Evolutionary conservation across 23 red algal genomes (phyloP).

Genomic region (Chondrus crispus): DNA sequence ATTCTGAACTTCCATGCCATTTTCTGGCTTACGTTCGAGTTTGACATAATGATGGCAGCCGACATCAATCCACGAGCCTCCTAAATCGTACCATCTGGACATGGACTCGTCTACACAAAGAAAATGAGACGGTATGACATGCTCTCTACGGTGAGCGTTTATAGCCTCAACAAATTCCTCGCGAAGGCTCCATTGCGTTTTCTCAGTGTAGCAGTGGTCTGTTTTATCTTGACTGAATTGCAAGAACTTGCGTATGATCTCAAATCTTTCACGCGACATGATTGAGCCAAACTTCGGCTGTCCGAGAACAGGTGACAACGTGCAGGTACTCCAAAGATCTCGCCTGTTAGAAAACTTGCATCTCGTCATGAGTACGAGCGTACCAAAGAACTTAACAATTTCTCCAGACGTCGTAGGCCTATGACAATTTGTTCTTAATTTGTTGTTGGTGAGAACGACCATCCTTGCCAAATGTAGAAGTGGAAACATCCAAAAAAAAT

Average conservation of each 20-base stretch:
- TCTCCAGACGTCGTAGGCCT: neutral
- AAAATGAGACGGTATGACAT: neutral
- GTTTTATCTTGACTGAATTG: neutral
- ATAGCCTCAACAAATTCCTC: slow-evolving; percentile 15
- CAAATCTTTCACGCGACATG: neutral
- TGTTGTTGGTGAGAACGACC: neutral
- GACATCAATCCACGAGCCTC: neutral
- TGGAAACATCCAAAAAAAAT: neutral
- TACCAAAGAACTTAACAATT: neutral
- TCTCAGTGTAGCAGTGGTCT: neutral
- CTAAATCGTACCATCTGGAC: slow-evolving; percentile 3
- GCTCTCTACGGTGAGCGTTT: neutral
- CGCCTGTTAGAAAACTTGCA: neutral
- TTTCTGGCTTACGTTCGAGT: neutral
- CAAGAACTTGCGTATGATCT: neutral
- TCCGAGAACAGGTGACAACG: neutral
- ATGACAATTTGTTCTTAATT: neutral
- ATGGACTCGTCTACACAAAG: slow-evolving; percentile 18
- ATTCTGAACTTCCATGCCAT: slow-evolving; percentile 11
- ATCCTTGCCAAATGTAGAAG: neutral
- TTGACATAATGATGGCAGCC: neutral
- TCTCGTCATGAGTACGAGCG: neutral
- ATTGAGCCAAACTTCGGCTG: neutral
- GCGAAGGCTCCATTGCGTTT: neutral
- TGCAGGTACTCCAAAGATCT: neutral